These are phyloP conservation scores for Sordariomycetes sp. DNA, from an alignment of 2,329 filamentous ascomycete genomes.

Conservation along the genomic window DNA sequence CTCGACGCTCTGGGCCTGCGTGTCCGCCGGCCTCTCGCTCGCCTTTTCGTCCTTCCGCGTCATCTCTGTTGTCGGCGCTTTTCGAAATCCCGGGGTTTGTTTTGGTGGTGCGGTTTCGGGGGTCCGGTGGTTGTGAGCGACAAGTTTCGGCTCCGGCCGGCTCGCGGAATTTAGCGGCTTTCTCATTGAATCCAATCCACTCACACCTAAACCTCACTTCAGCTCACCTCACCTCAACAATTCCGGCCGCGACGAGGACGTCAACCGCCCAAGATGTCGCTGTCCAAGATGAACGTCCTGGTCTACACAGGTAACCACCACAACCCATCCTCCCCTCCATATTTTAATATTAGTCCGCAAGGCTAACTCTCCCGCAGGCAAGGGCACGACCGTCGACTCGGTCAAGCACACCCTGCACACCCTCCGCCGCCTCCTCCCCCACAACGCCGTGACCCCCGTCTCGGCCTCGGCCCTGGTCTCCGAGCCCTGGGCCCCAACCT, in stretches of 20 bases:
- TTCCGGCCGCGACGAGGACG: background rate
- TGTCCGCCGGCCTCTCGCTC: constrained; percentile 24
- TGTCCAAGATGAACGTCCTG: constrained; percentile 74
- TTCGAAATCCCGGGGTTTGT: background rate
- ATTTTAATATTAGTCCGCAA: constrained; percentile 10
- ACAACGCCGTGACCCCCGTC: constrained; percentile 87
- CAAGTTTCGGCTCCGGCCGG: background rate
- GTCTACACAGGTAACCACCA: constrained; percentile 68
- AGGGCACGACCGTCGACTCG: constrained; percentile 77
- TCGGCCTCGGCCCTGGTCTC: constrained; percentile 69
- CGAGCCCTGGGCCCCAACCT: constrained; percentile 83
- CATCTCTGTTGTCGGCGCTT: background rate
- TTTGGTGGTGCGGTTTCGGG: background rate
- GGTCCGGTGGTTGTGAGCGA: background rate
- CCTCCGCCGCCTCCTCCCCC: constrained; percentile 73
- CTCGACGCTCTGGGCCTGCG: constrained; percentile 43
- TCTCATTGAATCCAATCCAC: background rate
- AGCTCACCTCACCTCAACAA: background rate
- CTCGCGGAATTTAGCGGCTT: constrained; percentile 25
- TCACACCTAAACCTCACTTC: background rate
- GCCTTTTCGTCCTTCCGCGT: constrained; percentile 24
- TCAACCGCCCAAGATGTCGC: constrained; percentile 38
- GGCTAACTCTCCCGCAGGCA: constrained; percentile 38
- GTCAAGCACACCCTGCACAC: constrained; percentile 84
- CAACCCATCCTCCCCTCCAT: background rate